A percentile compares a stretch with the other conserved stretches of the same genome.
These are phyloP conservation scores for Emmonsiellopsis sp. DNA, from an alignment of 2,329 filamentous ascomycete genomes.

Conservation along the genomic window DNA sequence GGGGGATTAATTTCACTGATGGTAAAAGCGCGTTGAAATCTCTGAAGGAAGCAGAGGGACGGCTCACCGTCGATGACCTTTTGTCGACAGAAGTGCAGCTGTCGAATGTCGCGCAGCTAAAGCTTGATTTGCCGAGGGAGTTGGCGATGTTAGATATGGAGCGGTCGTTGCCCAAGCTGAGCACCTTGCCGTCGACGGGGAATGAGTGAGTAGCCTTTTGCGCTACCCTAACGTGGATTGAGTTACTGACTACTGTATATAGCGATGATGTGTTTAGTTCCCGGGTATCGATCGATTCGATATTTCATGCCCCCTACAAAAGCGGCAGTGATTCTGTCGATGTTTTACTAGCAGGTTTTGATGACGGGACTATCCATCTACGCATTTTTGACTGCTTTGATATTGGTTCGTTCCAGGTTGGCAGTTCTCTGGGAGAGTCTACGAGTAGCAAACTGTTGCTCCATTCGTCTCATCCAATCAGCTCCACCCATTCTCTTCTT, in stretches of 20 bases:
- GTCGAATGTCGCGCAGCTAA: constrained; percentile 28
- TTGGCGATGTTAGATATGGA: constrained; percentile 69
- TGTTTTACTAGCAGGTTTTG: constrained; percentile 65
- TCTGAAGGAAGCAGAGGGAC: constrained; percentile 17
- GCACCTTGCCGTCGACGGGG: constrained; percentile 56
- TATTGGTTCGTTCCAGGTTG: constrained; percentile 51
- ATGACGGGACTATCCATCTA: constrained; percentile 62
- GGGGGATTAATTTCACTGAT: constrained; percentile 48
- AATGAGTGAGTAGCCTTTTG: constrained; percentile 40
- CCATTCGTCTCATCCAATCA: constrained; percentile 63
- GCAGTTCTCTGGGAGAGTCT: constrained; percentile 29
- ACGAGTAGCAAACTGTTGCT: constrained; percentile 36
- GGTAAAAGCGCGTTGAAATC: constrained; percentile 35
- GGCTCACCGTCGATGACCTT: constrained; percentile 34
- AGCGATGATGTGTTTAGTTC: constrained; percentile 58
- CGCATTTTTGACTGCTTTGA: constrained; percentile 81
- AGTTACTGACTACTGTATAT: constrained; percentile 16
- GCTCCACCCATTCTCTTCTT: constrained; percentile 71
- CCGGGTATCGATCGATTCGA: constrained; percentile 57
- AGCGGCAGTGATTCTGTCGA: constrained; percentile 67
- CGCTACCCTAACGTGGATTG: not conserved
- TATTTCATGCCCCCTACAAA: constrained; percentile 55
- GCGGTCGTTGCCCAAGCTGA: constrained; percentile 65
- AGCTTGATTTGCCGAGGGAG: constrained; percentile 59
- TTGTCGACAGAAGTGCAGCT: constrained; percentile 30